Conservation (phyloP, 2,329 filamentous ascomycete genomes). For the Hymenoscyphus scutula region DNA sequence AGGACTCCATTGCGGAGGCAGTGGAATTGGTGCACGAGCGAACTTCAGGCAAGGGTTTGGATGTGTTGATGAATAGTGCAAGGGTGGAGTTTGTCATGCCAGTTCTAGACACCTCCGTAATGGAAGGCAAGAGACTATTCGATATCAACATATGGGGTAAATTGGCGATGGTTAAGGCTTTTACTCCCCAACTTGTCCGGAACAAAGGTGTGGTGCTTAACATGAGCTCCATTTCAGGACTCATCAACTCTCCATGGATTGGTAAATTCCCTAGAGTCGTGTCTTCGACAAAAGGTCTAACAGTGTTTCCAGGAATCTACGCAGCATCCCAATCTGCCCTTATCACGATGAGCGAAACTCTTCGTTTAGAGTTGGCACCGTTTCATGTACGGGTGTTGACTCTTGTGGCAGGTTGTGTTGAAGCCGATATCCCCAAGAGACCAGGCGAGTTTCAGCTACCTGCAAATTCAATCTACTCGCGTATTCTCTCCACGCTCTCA, state of each 20-base stretch:
- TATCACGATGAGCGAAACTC: slow-evolving; percentile 2
- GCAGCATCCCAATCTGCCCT: slow-evolving; percentile 4
- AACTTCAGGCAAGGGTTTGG: slow-evolving; percentile 3
- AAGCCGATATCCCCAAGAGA: slow-evolving; percentile 14
- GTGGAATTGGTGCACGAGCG: slow-evolving; percentile 8
- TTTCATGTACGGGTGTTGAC: slow-evolving; percentile 12
- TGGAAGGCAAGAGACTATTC: slow-evolving; percentile 10
- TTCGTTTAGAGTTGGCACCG: slow-evolving; percentile 8
- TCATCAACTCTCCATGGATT: slow-evolving; percentile 13
- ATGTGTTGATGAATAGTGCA: slow-evolving; percentile 15
- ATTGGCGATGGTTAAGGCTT: slow-evolving; percentile 31
- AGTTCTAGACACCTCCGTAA: slow-evolving; percentile 9
- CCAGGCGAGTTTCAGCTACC: slow-evolving; percentile 8
- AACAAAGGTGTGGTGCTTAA: slow-evolving; percentile 33
- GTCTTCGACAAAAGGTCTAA: neutral
- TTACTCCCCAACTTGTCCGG: slow-evolving; percentile 29
- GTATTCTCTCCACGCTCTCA: neutral
- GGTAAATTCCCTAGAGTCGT: neutral
- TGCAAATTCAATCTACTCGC: slow-evolving; percentile 10
- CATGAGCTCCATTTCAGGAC: slow-evolving; percentile 21
- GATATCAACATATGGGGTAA: slow-evolving; percentile 18
- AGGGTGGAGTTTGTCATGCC: slow-evolving; percentile 16
- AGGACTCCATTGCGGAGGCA: neutral
- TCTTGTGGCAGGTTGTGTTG: slow-evolving; percentile 6
- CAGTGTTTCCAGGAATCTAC: slow-evolving; percentile 1